Percentiles rank a stretch among this genome's conserved stretches.
Evolutionary conservation across 805 yeast species (phyloP).

Genomic region (Candida patagonica): DNA sequence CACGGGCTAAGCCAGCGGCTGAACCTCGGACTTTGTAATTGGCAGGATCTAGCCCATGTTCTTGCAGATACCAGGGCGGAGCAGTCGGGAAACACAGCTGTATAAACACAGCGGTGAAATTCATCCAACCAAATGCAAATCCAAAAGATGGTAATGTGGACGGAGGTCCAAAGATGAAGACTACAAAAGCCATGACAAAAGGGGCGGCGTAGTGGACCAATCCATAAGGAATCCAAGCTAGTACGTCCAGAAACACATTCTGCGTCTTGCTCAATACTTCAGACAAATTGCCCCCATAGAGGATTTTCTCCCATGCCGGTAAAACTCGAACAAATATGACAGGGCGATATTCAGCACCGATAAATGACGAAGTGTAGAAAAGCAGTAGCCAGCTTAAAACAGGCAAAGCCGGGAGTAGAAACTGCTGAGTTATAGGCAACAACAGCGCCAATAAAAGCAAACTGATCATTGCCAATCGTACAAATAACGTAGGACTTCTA

Average conservation of each 20-base stretch:
- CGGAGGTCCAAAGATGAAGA: constrained; percentile 89
- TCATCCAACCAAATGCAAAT: constrained; percentile 93
- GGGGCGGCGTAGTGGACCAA: constrained; percentile 85
- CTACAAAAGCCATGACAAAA: constrained; percentile 66
- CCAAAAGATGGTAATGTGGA: constrained; percentile 73
- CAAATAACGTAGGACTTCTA: constrained; percentile 24
- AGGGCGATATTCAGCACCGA: constrained; percentile 70
- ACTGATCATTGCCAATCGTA: constrained; percentile 30
- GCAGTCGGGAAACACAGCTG: constrained; percentile 89
- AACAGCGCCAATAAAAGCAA: constrained; percentile 40
- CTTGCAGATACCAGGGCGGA: constrained; percentile 91
- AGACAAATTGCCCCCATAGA: constrained; percentile 85
- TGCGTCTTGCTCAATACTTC: constrained; percentile 72
- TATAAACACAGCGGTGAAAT: constrained; percentile 69
- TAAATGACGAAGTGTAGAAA: constrained; percentile 66
- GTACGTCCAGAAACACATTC: constrained; percentile 56
- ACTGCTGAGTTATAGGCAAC: constrained; percentile 74
- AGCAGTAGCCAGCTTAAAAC: constrained; percentile 78
- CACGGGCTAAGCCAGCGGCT: constrained; percentile 90
- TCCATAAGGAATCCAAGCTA: constrained; percentile 96
- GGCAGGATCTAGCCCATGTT: constrained; percentile 83
- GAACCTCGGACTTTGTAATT: constrained; percentile 86
- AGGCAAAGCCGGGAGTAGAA: constrained; percentile 75
- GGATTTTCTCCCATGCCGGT: constrained; percentile 85
- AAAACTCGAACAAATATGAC: constrained; percentile 81